Evolutionary conservation across 1,139 yeast genomes (phyloP).

Genomic region (Wickerhamomyces sp.): DNA sequence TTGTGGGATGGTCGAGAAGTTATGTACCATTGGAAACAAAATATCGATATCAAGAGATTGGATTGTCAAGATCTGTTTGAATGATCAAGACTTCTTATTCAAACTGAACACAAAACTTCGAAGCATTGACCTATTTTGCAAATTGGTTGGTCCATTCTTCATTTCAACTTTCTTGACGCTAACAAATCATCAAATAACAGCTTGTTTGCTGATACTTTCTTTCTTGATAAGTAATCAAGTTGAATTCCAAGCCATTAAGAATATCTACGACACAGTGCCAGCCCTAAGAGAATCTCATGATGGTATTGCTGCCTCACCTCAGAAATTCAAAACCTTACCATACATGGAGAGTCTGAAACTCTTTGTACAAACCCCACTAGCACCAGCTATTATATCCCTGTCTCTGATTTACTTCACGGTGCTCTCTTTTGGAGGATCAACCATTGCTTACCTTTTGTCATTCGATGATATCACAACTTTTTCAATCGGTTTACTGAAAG

Average conservation of each 20-base stretch:
- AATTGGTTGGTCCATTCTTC: slow-evolving; percentile 32
- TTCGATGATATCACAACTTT: slow-evolving; percentile 26
- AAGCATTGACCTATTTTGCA: slow-evolving; percentile 32
- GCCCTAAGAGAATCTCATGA: slow-evolving; percentile 11
- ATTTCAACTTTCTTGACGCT: slow-evolving; percentile 29
- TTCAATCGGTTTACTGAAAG: slow-evolving; percentile 28
- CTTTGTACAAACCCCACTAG: slow-evolving; percentile 44
- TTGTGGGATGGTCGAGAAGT: slow-evolving; percentile 31
- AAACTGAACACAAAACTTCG: slow-evolving; percentile 31
- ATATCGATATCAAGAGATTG: slow-evolving; percentile 37
- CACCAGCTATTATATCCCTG: slow-evolving; percentile 39
- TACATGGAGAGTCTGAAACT: slow-evolving; percentile 27
- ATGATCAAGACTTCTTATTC: slow-evolving; percentile 22
- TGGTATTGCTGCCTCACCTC: background rate
- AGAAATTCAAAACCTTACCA: slow-evolving; percentile 5
- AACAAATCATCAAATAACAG: slow-evolving; percentile 20
- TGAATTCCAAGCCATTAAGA: slow-evolving; percentile 30
- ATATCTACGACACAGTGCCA: slow-evolving; percentile 28
- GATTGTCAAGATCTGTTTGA: slow-evolving; percentile 33
- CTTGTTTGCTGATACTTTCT: slow-evolving; percentile 23
- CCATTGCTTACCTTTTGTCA: slow-evolving; percentile 27
- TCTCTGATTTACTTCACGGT: slow-evolving; percentile 31
- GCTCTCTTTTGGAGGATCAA: slow-evolving; percentile 31
- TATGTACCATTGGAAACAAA: slow-evolving; percentile 30
- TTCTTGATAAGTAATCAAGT: slow-evolving; percentile 27